These are phyloP conservation scores for Nemania sp. DNA, from an alignment of 2,329 filamentous ascomycete species.

Conservation along the genomic window DNA sequence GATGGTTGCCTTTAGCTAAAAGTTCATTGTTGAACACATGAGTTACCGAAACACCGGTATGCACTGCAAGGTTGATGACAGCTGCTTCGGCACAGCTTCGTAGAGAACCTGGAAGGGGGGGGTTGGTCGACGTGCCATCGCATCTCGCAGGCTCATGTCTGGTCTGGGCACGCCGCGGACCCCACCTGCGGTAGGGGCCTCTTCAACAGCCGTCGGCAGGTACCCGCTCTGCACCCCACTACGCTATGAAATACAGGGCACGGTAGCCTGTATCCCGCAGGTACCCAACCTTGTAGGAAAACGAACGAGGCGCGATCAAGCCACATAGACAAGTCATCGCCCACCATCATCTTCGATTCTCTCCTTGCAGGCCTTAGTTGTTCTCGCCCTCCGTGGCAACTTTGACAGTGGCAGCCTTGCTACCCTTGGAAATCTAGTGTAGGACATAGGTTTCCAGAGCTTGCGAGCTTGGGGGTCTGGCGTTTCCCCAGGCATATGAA, in stretches of 20 bases:
- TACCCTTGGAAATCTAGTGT: no score
- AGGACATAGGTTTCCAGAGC: neutral
- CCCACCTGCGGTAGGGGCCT: conserved; percentile 5
- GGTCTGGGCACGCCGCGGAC: no score
- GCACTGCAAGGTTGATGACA: no score
- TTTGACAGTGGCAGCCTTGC: neutral
- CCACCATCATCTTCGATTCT: conserved; percentile 5
- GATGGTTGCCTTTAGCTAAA: no score
- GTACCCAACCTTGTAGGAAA: conserved; percentile 14
- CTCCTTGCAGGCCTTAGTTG: neutral
- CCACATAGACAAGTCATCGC: conserved; percentile 23
- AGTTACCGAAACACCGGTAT: no score
- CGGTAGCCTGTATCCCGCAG: neutral
- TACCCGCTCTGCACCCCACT: conserved; percentile 26
- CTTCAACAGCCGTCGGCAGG: conserved; percentile 23
- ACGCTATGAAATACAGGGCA: neutral
- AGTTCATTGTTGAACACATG: no score
- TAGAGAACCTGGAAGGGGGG: no score
- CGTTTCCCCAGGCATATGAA: neutral
- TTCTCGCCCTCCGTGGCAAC: conserved; percentile 1
- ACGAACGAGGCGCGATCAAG: conserved; percentile 23
- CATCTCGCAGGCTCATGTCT: no score
- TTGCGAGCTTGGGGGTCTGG: neutral
- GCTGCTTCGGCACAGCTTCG: no score
- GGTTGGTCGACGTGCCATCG: no score